Evolutionary conservation across 345 rosid species (phyloP).

Genomic region (Syzygium aromaticum): DNA sequence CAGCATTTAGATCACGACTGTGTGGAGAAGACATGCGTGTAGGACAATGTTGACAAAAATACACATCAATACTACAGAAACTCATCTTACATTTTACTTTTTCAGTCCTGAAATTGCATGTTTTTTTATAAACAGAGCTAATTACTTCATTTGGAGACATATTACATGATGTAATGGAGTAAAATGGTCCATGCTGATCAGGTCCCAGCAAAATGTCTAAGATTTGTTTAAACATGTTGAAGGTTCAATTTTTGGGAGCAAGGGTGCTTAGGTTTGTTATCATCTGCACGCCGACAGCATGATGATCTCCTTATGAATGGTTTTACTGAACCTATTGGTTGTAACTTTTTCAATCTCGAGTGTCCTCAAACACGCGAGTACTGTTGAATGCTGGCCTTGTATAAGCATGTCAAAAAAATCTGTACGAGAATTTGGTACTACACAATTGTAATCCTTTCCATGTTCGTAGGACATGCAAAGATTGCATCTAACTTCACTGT

Average conservation of each 20-base stretch:
- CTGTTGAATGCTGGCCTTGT: neutral
- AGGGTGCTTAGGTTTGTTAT: neutral
- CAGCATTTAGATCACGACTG: neutral
- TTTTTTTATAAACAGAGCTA: neutral
- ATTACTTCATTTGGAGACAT: neutral
- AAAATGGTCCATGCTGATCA: neutral
- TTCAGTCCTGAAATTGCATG: neutral
- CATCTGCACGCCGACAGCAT: neutral
- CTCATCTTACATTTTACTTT: neutral
- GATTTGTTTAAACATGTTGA: neutral
- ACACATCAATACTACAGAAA: neutral
- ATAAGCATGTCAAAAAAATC: neutral
- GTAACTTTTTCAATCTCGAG: neutral
- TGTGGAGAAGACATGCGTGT: neutral
- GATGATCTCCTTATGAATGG: neutral
- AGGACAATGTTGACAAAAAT: neutral
- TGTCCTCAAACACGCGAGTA: neutral
- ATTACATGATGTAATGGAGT: neutral
- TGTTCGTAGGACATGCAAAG: neutral
- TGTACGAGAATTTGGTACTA: neutral
- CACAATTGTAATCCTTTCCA: neutral
- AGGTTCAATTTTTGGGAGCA: neutral
- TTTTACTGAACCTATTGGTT: neutral
- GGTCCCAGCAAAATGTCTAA: neutral
- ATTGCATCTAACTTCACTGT: neutral